Conservation (phyloP, 208 protist genomes). For the Trichomonas gallinae region DNA sequence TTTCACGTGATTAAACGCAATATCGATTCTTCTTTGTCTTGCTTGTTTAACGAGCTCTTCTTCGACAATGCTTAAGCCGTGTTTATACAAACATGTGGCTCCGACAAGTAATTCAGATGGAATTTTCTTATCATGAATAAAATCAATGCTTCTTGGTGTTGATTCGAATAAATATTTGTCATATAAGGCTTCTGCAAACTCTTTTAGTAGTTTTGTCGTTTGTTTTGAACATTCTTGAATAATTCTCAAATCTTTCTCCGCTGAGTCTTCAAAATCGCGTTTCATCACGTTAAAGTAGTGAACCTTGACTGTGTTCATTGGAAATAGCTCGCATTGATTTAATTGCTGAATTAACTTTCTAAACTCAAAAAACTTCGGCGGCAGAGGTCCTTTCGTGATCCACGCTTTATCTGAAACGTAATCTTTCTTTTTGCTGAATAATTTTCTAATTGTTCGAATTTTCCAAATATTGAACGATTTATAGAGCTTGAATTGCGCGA, state of each 20-base stretch:
- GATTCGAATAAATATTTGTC: not conserved
- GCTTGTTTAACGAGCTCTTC: not conserved
- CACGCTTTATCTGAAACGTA: not conserved
- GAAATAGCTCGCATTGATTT: not conserved
- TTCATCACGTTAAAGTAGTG: not conserved
- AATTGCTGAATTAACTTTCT: not conserved
- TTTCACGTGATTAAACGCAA: not conserved
- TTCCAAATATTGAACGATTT: not conserved
- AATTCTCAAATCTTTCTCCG: not conserved
- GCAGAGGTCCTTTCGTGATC: not conserved
- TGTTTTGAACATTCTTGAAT: not conserved
- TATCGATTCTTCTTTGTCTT: not conserved
- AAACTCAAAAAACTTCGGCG: not conserved
- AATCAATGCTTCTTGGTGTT: not conserved
- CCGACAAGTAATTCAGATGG: not conserved
- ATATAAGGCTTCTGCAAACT: not conserved
- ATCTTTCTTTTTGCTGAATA: not conserved
- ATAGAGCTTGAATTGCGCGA: not conserved
- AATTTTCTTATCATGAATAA: not conserved
- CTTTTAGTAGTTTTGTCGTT: not conserved
- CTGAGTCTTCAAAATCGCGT: not conserved
- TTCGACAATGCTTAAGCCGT: not conserved
- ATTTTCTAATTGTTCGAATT: not conserved
- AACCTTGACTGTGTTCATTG: not conserved
- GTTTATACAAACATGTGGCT: not conserved